These are phyloP conservation scores for Aspergillus saccharolyticus DNA, from an alignment of 495 filamentous ascomycete genomes.

Conservation along the genomic window DNA sequence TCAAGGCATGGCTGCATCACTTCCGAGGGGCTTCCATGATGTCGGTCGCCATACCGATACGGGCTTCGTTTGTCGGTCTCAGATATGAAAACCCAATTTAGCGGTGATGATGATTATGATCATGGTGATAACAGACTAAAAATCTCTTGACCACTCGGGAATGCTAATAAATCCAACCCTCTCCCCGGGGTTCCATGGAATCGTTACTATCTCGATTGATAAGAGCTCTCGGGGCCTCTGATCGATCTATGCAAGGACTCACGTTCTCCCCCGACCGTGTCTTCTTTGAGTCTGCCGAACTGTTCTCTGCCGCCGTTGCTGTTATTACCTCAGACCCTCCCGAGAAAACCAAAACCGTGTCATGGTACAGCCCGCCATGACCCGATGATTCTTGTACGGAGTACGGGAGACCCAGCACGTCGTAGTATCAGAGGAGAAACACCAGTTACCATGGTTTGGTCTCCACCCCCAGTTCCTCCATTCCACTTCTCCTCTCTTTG, in stretches of 20 bases:
- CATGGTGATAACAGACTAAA: neutral
- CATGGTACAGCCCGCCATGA: neutral
- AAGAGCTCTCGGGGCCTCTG: neutral
- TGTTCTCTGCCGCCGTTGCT: neutral
- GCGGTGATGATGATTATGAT: too few species aligned
- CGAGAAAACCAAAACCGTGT: neutral
- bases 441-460: neutral
- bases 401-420: neutral
- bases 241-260: neutral
- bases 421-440: neutral
- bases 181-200: neutral
- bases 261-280: neutral
- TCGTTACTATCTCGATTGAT: slow-evolving; percentile 2
- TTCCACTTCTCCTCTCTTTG: slow-evolving; percentile 6
- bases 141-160: neutral
- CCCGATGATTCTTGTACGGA: neutral
- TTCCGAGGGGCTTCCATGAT: slow-evolving; percentile 10
- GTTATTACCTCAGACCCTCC: neutral
- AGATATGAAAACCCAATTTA: neutral
- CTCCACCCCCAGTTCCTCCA: neutral
- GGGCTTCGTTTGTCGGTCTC: slow-evolving; percentile 6
- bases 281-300: neutral
- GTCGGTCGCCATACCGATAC: slow-evolving; percentile 10
- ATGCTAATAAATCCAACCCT: neutral
- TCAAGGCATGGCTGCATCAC: slow-evolving; percentile 15